phyloP scores from a whole-genome alignment of 2,329 filamentous ascomycete species.

The Trichoderma polysporum region DNA sequence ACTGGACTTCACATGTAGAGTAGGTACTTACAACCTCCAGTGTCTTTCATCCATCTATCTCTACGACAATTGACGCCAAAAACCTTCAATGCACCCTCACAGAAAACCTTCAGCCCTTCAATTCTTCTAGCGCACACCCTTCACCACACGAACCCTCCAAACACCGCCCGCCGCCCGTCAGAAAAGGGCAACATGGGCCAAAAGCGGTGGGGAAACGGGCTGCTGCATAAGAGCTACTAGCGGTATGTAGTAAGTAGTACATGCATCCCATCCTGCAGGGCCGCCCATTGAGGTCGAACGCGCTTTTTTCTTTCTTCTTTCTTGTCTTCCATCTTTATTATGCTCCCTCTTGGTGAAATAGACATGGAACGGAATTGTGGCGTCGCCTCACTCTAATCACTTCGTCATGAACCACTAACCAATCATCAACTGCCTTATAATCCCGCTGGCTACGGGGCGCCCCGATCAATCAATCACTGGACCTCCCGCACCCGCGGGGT shows the following conservation, averaged over 20 bases:
- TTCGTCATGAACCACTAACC: neutral
- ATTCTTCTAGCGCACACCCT: neutral
- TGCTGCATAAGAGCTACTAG: neutral
- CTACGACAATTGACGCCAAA: neutral
- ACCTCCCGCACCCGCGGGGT: constrained; percentile 5
- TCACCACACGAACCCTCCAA: neutral
- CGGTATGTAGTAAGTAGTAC: no score
- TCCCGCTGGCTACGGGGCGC: neutral
- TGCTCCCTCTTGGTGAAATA: neutral
- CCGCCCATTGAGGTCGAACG: neutral
- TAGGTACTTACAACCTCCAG: no score
- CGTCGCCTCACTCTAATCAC: neutral
- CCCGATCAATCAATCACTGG: constrained; percentile 12
- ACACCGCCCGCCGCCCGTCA: constrained; percentile 1
- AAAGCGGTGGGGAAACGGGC: constrained; percentile 3
- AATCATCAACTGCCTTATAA: neutral
- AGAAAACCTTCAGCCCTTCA: neutral
- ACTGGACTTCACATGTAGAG: no score
- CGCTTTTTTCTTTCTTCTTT: neutral
- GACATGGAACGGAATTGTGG: neutral
- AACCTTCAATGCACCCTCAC: neutral
- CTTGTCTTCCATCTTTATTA: neutral
- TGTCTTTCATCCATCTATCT: neutral
- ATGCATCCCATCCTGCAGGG: constrained; percentile 12
- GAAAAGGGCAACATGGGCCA: constrained; percentile 3